Percentiles rank a stretch among this genome's conserved stretches.
phyloP scores from a whole-genome alignment of 345 rosid species.

The Camelina neglecta region DNA sequence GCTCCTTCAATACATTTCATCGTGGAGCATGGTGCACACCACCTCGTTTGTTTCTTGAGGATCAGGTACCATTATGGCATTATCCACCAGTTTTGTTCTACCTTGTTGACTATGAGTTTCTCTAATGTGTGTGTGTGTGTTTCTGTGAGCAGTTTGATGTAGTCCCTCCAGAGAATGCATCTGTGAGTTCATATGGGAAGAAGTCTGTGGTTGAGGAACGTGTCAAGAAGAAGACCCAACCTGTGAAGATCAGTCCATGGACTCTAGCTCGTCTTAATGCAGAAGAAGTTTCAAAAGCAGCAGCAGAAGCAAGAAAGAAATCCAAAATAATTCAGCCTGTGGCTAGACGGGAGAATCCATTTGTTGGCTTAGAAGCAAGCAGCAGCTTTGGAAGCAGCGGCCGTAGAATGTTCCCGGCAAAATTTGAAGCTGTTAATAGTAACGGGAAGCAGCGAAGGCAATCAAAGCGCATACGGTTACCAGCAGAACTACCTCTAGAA shows the following conservation, averaged over 20 bases:
- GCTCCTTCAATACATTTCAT: conserved; percentile 91
- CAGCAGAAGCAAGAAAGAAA: conserved; percentile 93
- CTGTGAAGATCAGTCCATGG: conserved; percentile 96
- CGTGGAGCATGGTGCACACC: conserved; percentile 99
- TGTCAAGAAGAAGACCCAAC: conserved; percentile 66
- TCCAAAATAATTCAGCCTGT: conserved; percentile 91
- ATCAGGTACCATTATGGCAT: conserved; percentile 61
- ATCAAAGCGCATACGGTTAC: conserved; percentile 72
- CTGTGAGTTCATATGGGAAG: conserved; percentile 94
- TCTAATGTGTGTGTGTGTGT: conserved; percentile 21
- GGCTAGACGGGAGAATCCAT: conserved; percentile 56
- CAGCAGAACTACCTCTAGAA: conserved; percentile 76
- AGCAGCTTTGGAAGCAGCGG: conserved; percentile 86
- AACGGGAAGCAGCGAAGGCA: conserved; percentile 53
- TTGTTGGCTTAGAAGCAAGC: conserved; percentile 57
- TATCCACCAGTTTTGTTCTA: background rate
- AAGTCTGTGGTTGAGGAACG: conserved; percentile 66
- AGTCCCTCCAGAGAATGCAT: conserved; percentile 94
- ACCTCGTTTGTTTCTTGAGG: conserved; percentile 91
- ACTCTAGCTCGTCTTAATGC: conserved; percentile 87
- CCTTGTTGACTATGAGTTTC: background rate
- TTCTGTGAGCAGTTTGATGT: conserved; percentile 79
- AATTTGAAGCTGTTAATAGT: conserved; percentile 56
- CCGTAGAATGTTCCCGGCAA: conserved; percentile 65
- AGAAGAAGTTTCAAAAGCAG: conserved; percentile 93